Base-by-base conservation (phyloP, 2,329 filamentous ascomycete genomes). In the Metarhizium sp. region DNA sequence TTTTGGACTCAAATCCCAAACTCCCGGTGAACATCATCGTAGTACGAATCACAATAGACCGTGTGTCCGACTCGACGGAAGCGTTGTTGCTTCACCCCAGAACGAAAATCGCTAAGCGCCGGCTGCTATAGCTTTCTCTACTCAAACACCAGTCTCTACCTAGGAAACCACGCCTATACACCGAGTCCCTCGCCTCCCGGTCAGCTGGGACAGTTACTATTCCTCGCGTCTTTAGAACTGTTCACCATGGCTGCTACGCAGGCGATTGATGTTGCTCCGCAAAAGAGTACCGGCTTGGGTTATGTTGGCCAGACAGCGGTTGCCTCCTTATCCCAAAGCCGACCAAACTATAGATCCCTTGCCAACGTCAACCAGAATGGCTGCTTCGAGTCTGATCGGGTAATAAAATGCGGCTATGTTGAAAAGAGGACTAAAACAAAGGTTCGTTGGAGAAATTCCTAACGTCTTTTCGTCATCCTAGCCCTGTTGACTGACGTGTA, bases 381-480 rank as follows among this genome's bases (percentile, higher is more conserved):
- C 59, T 94, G 90, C 71, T 99, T 96, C 69, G 92, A 94, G 66
- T 95, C 95, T 66, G 94, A 99, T 71, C 86, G 91, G 52, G 89
- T 97, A 55, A 81, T 97, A 69, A 97, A 95, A 74, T 85, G 87
- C 56, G 92, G 92, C 57, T 87, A 87, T 62, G 85, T 96, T 43
- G 81, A 88, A 66, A 95, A 95, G 73, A 84, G 92, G 62, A 95
- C 91, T 18, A 96, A 92, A 76, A 97, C 92, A 58, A 96, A 95
- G 85, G 90, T 91, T 71, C 55, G 55, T 52, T 13, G 5, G 34
- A 16, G 7, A 18, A 48, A 30, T 3, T 4, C 30, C 18, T 30
- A 29, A 29, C 48, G 18, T 6, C 32, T 5, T 16, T 20, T 36
- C 8, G 50, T 13, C 6, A 38, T 20, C 43, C 20, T 18, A 69